These are phyloP conservation scores for Botrytis elliptica DNA, from an alignment of 2,329 filamentous ascomycete species.

Conservation along the genomic window DNA sequence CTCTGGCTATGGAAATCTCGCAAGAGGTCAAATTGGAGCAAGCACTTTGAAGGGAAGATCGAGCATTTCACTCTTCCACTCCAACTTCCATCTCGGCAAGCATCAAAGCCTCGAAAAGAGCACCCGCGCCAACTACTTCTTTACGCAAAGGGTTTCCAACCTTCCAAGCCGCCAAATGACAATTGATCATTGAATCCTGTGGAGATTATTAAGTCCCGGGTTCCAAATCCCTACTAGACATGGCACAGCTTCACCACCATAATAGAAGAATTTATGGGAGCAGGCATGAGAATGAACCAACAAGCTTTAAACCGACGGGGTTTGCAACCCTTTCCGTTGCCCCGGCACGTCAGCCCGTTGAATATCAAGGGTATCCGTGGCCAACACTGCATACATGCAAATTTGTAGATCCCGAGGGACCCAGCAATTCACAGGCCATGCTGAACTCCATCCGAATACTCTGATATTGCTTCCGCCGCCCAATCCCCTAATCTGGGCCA, in stretches of 20 bases:
- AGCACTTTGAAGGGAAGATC: neutral
- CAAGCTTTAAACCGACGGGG: neutral
- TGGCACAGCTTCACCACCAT: no score
- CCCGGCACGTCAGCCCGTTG: neutral
- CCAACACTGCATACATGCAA: neutral
- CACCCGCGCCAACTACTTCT: neutral
- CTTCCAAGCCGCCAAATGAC: no score
- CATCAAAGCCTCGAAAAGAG: neutral
- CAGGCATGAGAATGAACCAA: neutral
- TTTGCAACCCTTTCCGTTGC: neutral
- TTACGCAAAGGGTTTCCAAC: no score
- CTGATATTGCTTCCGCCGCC: slow-evolving; percentile 84
- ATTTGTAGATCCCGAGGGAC: neutral
- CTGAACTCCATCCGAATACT: slow-evolving; percentile 84
- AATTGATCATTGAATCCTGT: no score
- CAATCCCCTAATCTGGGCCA: slow-evolving; percentile 79
- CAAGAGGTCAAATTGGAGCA: neutral
- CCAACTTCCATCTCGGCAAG: neutral
- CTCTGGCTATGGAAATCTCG: neutral
- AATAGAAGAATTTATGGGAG: neutral
- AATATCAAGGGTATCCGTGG: neutral
- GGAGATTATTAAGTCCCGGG: no score
- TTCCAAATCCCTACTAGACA: no score
- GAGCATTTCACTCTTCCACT: neutral
- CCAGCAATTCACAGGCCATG: slow-evolving; percentile 73